phyloP scores from a whole-genome alignment of 257 asterid species.

The Ajuga chamaepitys region DNA sequence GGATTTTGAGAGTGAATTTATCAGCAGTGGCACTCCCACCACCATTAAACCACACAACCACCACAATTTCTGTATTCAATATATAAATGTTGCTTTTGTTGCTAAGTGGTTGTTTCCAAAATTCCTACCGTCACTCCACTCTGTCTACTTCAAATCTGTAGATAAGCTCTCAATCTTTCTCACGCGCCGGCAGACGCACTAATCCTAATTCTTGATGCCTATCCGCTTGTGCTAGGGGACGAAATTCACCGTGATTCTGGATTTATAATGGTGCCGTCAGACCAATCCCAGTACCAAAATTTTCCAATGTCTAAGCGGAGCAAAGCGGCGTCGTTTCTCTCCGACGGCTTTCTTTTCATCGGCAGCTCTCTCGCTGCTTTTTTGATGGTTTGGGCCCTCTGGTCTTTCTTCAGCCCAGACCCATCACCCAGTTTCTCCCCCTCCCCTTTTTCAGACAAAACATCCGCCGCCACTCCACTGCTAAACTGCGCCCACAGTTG shows the following conservation, averaged over 20 bases:
- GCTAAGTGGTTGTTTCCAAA: neutral
- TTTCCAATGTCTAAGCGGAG: conserved; percentile 40
- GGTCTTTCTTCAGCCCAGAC: conserved; percentile 36
- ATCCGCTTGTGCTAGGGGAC: conserved; percentile 20
- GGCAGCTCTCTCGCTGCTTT: conserved; percentile 45
- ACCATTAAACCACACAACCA: conserved; percentile 21
- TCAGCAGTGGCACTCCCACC: neutral
- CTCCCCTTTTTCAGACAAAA: conserved; percentile 10
- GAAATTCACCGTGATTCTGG: conserved; percentile 23
- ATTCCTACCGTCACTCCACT: conserved; percentile 9
- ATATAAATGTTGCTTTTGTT: neutral
- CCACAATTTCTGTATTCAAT: neutral
- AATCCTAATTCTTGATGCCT: conserved; percentile 18
- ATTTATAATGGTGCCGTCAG: conserved; percentile 34
- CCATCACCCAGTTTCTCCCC: conserved; percentile 25
- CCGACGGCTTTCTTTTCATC: conserved; percentile 37
- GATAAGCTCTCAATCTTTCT: neutral
- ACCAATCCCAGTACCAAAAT: conserved; percentile 24
- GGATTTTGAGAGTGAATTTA: neutral
- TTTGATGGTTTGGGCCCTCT: conserved; percentile 43
- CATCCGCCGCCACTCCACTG: neutral
- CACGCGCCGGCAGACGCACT: neutral
- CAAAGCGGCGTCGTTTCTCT: conserved; percentile 29
- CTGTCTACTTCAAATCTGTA: neutral
- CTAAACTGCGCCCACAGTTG: neutral